Percentiles rank a stretch among this genome's conserved stretches.
Conservation (phyloP, 2,329 filamentous ascomycete genomes). For the Phyllosticta citriasiana region DNA sequence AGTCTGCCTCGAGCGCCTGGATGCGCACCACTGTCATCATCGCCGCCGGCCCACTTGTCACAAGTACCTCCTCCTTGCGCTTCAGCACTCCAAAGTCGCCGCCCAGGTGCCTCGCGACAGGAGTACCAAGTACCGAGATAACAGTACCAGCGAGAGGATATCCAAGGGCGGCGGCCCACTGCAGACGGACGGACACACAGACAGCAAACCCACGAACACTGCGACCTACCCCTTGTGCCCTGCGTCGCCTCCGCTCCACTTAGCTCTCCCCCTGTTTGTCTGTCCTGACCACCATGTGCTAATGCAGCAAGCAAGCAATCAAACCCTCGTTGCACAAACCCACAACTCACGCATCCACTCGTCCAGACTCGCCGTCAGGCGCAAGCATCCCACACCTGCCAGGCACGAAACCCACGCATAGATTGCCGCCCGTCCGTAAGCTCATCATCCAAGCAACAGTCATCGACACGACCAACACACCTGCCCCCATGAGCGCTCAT, state of each 20-base stretch:
- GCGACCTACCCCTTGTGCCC: not conserved
- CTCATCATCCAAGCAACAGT: too few species aligned
- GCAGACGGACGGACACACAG: not conserved
- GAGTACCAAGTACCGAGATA: not conserved
- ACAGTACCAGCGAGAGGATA: not conserved
- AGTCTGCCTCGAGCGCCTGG: not conserved
- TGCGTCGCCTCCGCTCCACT: not conserved
- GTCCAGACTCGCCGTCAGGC: too few species aligned
- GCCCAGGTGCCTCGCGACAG: not conserved
- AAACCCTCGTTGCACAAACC: too few species aligned
- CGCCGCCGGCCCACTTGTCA: not conserved
- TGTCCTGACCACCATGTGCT: not conserved
- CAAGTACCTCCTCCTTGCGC: not conserved
- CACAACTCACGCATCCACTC: too few species aligned
- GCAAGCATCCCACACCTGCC: too few species aligned
- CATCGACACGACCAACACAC: too few species aligned
- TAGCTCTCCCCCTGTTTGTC: not conserved
- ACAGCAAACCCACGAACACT: not conserved
- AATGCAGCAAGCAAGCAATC: not conserved
- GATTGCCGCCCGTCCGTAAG: too few species aligned
- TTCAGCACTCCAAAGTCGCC: not conserved
- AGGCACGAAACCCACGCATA: too few species aligned
- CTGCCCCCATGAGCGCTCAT: not conserved
- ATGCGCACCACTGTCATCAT: not conserved
- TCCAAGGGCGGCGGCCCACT: not conserved